Base-by-base conservation (phyloP, 2,329 filamentous ascomycete species). In the Gaeumannomyces tritici region DNA sequence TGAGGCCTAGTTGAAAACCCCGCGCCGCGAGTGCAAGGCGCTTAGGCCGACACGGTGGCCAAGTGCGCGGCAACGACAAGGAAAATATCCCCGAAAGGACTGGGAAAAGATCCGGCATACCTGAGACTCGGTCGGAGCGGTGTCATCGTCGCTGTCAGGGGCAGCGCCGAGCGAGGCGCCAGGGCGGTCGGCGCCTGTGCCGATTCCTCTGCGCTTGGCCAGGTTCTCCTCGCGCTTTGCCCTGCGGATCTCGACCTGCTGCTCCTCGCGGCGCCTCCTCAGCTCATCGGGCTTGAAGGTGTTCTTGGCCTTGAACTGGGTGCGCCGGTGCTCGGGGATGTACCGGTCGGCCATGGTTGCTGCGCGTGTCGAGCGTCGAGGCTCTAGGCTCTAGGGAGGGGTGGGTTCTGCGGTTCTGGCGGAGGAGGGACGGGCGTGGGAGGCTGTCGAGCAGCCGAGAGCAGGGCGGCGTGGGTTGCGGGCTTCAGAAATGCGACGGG, bases 201-300 rank as follows among this genome's bases (percentile, higher is more conserved):
- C 87, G 71, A 98, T 96, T 74, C 95, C 95, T 83, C 95, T 89
- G 79, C 95, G 86, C 87, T 99, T 99, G 77, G 95, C 95, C 75
- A 99, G 81, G 80, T 97, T 98, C 82, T 99, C 95, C 80, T 99
- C 95, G 75, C 95, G 89, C 87, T 98, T 98, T 68, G 93, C 91
- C 82, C 96, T 96, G 76, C 95, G 89, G 74, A 99, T 99, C 82
- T 99, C 95, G 68, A 99, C 95, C 81, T 98, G 95, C 79, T 97
- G 93, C 80, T 99, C 95, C 77, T 99, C 95, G 75, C 95, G 95
- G 75, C 95, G 95, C 73, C 95, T 93, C 75, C 95, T 91, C 69
- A 99, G 89, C 82, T 99, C 95, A 77, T 99, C 95, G 71, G 93
- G 93, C 87, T 97, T 97, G 85, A 99, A 98, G 73, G 91, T 91